Conservation (phyloP, 495 filamentous ascomycete species). For the Physcia stellaris region DNA sequence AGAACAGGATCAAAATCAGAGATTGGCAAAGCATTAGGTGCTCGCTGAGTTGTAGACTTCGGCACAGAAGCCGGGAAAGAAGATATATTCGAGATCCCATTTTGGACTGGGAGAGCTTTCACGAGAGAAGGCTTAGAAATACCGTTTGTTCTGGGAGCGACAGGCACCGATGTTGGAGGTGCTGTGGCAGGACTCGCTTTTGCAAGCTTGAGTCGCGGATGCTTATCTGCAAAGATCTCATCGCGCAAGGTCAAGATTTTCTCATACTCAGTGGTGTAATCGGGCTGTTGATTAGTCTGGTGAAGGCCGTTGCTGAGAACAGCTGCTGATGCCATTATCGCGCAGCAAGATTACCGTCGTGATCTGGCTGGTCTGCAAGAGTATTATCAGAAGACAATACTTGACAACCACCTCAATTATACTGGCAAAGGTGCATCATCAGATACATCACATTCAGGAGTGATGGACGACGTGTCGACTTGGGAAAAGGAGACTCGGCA, state of each 20-base stretch:
- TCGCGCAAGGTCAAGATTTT: constrained; percentile 66
- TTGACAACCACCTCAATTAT: no score
- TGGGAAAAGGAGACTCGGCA: no score
- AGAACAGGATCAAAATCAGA: constrained; percentile 63
- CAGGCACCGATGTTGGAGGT: background rate
- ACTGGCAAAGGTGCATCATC: no score
- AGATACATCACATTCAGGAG: no score
- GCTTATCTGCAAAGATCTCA: constrained; percentile 34
- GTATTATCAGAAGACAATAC: no score
- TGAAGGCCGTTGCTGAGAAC: constrained; percentile 8
- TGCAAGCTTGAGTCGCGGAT: constrained; percentile 7
- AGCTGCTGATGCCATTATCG: background rate
- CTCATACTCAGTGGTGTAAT: constrained; percentile 43
- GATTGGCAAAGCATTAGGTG: constrained; percentile 4
- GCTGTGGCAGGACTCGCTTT: background rate
- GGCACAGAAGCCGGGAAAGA: background rate
- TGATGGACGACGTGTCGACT: no score
- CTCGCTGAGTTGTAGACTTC: no score
- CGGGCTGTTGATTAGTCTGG: constrained; percentile 10
- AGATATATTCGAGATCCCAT: background rate
- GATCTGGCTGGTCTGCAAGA: no score
- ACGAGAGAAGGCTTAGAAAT: no score
- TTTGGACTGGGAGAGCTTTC: background rate
- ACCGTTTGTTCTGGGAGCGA: background rate
- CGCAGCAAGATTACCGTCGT: no score